phyloP scores from a whole-genome alignment of 2,329 filamentous ascomycete genomes.

The Trichophyton benhamiae region DNA sequence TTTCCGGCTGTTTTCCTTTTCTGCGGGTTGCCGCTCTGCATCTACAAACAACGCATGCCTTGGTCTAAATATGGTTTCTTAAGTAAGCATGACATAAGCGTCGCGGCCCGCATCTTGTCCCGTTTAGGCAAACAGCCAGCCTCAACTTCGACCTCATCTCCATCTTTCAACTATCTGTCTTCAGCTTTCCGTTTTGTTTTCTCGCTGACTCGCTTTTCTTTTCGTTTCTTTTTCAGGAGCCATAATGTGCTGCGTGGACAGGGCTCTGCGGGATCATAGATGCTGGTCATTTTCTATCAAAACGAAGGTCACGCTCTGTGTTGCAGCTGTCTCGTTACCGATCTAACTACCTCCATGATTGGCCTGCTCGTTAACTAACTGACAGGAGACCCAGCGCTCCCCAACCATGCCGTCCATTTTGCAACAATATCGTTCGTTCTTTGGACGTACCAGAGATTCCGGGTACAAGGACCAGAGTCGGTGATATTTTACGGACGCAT shows the following conservation, averaged over 20 bases:
- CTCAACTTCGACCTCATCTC: neutral
- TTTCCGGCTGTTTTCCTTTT: neutral
- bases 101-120: neutral
- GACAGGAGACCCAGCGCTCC: neutral
- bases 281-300: neutral
- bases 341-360: neutral
- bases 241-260: neutral
- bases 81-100: neutral
- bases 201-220: neutral
- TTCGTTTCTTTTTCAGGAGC: neutral
- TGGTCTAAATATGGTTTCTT: neutral
- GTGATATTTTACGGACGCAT: neutral
- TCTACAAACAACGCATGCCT: neutral
- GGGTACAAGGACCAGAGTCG: neutral
- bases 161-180: neutral
- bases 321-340: neutral
- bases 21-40: neutral
- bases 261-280: neutral
- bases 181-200: neutral
- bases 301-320: neutral
- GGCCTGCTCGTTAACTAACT: neutral
- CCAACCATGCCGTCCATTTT: neutral
- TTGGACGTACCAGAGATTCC: neutral
- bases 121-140: neutral
- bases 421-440: neutral